phyloP scores from a whole-genome alignment of 2,329 filamentous ascomycete genomes.

The Graphilbum ipis-grandicollis region DNA sequence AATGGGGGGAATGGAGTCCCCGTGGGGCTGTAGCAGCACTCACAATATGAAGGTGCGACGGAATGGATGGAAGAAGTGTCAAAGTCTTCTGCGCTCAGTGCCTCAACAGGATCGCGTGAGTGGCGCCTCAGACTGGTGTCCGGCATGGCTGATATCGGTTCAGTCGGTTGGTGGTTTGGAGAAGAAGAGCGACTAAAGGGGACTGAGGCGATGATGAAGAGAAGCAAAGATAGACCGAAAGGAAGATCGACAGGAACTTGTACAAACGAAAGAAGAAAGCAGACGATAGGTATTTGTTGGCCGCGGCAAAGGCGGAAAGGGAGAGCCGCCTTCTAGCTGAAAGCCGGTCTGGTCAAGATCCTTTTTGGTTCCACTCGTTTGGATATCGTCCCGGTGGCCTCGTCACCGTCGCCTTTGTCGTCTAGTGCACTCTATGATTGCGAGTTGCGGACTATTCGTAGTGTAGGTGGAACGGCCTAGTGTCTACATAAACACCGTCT shows the following conservation, averaged over 20 bases:
- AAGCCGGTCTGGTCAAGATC: too few relatives aligned
- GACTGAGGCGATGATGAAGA: neutral
- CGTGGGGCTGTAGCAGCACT: constrained; percentile 19
- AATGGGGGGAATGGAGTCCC: too few relatives aligned
- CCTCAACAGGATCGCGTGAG: constrained; percentile 7
- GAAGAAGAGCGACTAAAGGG: neutral
- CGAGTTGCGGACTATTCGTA: too few relatives aligned
- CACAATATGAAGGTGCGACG: constrained; percentile 50
- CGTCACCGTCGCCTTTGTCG: too few relatives aligned
- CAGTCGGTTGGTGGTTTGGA: too few relatives aligned
- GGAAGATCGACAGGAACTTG: neutral
- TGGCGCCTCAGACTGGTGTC: constrained; percentile 3
- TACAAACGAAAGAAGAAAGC: too few relatives aligned
- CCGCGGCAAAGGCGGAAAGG: neutral
- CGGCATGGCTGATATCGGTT: constrained; percentile 2
- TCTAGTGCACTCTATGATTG: too few relatives aligned
- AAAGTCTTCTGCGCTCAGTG: constrained; percentile 34
- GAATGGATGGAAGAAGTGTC: constrained; percentile 52
- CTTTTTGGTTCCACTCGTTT: too few relatives aligned
- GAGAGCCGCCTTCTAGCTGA: too few relatives aligned
- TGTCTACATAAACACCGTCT: too few relatives aligned
- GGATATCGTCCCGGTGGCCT: too few relatives aligned
- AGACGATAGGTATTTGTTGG: neutral
- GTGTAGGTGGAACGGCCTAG: too few relatives aligned
- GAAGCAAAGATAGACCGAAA: neutral